A percentile compares a stretch with the other conserved stretches of the same genome.
These are phyloP conservation scores for Nemania bipapillata DNA, from an alignment of 2,329 filamentous ascomycete genomes.

Conservation along the genomic window DNA sequence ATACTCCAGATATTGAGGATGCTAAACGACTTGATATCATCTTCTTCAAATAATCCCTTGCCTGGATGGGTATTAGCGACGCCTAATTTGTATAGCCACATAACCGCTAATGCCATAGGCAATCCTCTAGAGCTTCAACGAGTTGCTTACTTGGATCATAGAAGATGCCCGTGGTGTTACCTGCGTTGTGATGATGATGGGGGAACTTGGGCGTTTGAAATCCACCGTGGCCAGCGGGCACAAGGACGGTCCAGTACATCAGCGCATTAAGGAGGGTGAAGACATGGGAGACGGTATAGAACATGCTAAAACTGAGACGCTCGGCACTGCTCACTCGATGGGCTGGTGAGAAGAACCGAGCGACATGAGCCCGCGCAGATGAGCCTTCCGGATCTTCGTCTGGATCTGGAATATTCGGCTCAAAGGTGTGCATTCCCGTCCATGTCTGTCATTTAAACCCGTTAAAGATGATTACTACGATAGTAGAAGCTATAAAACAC, in stretches of 20 bases:
- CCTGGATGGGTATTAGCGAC: slow-evolving; percentile 49
- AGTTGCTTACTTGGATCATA: slow-evolving; percentile 47
- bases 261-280: slow-evolving; percentile 63
- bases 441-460: slow-evolving; percentile 54
- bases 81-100: not conserved
- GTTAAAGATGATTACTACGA: slow-evolving; percentile 5
- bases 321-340: slow-evolving; percentile 55
- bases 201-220: slow-evolving; percentile 45
- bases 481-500: not conserved
- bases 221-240: slow-evolving; percentile 54
- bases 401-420: slow-evolving; percentile 54
- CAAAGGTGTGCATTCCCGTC: slow-evolving; percentile 64
- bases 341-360: slow-evolving; percentile 60
- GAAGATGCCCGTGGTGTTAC: slow-evolving; percentile 36
- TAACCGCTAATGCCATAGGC: not conserved
- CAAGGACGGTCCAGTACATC: slow-evolving; percentile 60
- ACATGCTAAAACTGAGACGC: slow-evolving; percentile 62
- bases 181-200: slow-evolving; percentile 35
- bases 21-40: slow-evolving; percentile 60
- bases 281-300: slow-evolving; percentile 60
- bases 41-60: slow-evolving; percentile 61
- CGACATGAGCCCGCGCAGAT: slow-evolving; percentile 52
- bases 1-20: slow-evolving; percentile 60
- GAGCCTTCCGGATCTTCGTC: slow-evolving; percentile 46
- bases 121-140: not conserved